Conservation (phyloP, 1,139 yeast species). For the Yueomyces sp. region DNA sequence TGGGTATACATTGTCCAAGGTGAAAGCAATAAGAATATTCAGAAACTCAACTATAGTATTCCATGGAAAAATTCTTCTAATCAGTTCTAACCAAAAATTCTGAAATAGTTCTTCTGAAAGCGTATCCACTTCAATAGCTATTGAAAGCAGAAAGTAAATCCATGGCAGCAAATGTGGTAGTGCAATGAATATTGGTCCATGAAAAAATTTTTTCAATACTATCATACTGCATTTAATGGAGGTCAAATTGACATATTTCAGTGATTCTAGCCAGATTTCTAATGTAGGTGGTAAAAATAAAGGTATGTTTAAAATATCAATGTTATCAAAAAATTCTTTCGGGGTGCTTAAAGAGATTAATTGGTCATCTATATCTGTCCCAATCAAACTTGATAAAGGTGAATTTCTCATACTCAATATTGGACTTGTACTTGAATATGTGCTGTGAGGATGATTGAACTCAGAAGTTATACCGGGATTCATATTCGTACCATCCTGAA, state of each 20-base stretch:
- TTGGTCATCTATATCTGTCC: not conserved
- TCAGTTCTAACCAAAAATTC: constrained; percentile 36
- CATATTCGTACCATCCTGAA: not conserved
- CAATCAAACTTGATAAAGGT: not conserved
- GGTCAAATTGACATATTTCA: constrained; percentile 47
- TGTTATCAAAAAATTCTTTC: constrained; percentile 20
- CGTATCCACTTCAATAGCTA: constrained; percentile 43
- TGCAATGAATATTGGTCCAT: constrained; percentile 61
- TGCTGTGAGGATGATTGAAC: not conserved
- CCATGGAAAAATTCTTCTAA: constrained; percentile 53
- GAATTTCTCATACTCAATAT: not conserved
- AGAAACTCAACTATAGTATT: constrained; percentile 47
- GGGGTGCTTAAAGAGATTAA: constrained; percentile 18
- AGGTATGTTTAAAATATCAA: constrained; percentile 17
- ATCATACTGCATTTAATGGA: constrained; percentile 55
- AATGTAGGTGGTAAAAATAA: constrained; percentile 16
- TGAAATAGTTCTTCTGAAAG: constrained; percentile 8
- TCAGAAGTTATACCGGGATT: no score
- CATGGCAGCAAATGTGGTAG: constrained; percentile 61
- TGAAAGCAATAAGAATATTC: constrained; percentile 31
- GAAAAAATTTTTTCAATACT: constrained; percentile 49
- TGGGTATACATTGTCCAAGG: constrained; percentile 15
- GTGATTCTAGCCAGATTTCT: constrained; percentile 48
- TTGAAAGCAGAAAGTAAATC: constrained; percentile 53
- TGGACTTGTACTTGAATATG: not conserved